Conservation (phyloP, 2,329 filamentous ascomycete genomes). For the Colletotrichum spaethianum region DNA sequence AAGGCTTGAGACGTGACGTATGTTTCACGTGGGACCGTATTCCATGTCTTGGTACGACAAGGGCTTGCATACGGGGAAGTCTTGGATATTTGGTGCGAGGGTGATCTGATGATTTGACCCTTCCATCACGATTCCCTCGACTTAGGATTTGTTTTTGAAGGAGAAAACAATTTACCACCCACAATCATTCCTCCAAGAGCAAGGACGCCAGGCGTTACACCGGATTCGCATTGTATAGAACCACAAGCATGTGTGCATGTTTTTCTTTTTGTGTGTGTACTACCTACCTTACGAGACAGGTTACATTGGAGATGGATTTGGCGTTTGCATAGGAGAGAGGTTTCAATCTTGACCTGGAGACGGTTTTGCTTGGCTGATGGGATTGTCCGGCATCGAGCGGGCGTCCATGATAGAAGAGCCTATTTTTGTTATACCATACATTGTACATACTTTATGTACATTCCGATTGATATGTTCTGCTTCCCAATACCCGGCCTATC, state of each 20-base stretch:
- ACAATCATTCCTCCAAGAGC: neutral
- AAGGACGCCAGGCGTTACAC: neutral
- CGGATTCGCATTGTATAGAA: constrained; percentile 11
- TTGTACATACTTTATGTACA: constrained; percentile 5
- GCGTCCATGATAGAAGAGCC: constrained; percentile 2
- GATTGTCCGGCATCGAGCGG: neutral
- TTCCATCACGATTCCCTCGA: neutral
- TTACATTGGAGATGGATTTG: constrained; percentile 17
- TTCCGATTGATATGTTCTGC: neutral
- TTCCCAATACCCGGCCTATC: neutral
- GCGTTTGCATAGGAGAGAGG: constrained; percentile 23
- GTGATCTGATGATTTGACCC: neutral
- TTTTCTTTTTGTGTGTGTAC: neutral
- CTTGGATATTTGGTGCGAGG: constrained; percentile 3
- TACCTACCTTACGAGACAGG: neutral
- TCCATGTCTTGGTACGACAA: constrained; percentile 11
- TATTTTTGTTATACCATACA: neutral
- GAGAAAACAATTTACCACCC: neutral
- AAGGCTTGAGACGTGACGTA: constrained; percentile 33
- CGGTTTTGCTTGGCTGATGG: neutral
- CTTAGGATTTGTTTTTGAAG: neutral
- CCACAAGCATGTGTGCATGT: constrained; percentile 2
- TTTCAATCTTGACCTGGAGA: neutral
- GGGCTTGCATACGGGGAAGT: constrained; percentile 15
- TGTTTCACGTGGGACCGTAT: constrained; percentile 25